These are phyloP conservation scores for Phytopythium montanum DNA, from an alignment of 352 stramenopile species.

Conservation along the genomic window DNA sequence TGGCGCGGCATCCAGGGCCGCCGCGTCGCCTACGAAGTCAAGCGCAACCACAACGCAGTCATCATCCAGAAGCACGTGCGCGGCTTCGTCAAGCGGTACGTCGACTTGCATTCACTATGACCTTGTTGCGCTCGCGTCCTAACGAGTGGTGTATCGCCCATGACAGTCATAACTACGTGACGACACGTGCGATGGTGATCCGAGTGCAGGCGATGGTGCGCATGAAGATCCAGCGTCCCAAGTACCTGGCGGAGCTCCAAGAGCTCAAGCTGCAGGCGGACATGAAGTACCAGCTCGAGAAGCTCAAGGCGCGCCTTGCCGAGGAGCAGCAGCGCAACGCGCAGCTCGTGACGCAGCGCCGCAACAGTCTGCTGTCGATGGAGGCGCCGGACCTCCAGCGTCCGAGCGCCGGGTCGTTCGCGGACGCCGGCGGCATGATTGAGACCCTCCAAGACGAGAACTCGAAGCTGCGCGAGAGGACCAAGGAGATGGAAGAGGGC, in stretches of 20 bases:
- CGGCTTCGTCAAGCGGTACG: constrained; percentile 59
- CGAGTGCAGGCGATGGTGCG: constrained; percentile 74
- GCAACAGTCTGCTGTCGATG: constrained; percentile 35
- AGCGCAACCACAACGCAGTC: constrained; percentile 78
- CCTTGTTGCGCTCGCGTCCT: not conserved
- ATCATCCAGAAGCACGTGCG: constrained; percentile 82
- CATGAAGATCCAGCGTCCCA: constrained; percentile 79
- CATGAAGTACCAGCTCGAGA: constrained; percentile 82
- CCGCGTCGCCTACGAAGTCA: constrained; percentile 63
- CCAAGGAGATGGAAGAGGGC: constrained; percentile 63
- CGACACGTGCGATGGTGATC: constrained; percentile 67
- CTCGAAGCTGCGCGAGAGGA: constrained; percentile 72
- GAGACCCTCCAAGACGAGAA: constrained; percentile 79
- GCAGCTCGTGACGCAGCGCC: constrained; percentile 49
- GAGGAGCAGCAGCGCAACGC: constrained; percentile 80
- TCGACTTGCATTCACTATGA: not conserved
- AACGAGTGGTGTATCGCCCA: not conserved
- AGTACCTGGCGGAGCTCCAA: constrained; percentile 68
- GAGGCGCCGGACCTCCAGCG: constrained; percentile 20
- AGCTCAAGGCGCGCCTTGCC: constrained; percentile 71
- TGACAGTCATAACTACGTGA: constrained; percentile 37
- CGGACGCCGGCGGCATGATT: constrained; percentile 81
- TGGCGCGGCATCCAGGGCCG: constrained; percentile 71
- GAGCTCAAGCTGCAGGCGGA: constrained; percentile 83
- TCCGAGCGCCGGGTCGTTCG: constrained; percentile 15